A percentile compares a stretch with the other conserved stretches of the same genome.
Evolutionary conservation across 805 yeast genomes (phyloP).

Genomic region (Ogataea haglerorum): DNA sequence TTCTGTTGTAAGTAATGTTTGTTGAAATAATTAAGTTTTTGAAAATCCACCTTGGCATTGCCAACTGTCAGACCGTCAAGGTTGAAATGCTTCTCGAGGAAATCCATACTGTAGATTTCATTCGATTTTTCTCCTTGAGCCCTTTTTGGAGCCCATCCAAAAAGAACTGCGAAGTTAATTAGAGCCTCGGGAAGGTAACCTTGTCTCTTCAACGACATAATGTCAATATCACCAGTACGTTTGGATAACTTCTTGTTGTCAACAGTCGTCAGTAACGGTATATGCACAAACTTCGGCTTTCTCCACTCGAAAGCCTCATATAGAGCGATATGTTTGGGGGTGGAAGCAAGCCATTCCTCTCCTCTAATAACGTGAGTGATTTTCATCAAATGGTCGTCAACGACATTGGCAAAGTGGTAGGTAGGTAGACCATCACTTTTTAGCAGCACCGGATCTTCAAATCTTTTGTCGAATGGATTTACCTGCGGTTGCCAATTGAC

Average conservation of each 20-base stretch:
- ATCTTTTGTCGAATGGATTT: conserved; percentile 66
- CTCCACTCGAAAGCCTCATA: conserved; percentile 85
- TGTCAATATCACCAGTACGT: conserved; percentile 77
- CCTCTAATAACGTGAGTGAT: conserved; percentile 95
- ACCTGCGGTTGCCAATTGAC: conserved; percentile 77
- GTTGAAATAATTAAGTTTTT: conserved; percentile 74
- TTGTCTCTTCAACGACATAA: conserved; percentile 49
- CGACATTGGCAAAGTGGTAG: conserved; percentile 92
- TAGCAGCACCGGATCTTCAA: conserved; percentile 83
- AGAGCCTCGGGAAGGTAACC: conserved; percentile 87
- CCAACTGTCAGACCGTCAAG: conserved; percentile 82
- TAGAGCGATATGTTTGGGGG: conserved; percentile 89
- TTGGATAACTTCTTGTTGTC: conserved; percentile 79
- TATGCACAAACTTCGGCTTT: conserved; percentile 80
- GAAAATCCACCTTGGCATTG: conserved; percentile 84
- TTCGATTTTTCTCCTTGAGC: conserved; percentile 42
- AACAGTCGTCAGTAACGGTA: conserved; percentile 77
- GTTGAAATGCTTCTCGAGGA: conserved; percentile 55
- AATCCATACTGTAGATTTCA: conserved; percentile 50
- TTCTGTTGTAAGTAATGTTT: conserved; percentile 56
- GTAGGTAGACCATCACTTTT: conserved; percentile 97
- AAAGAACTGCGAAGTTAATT: conserved; percentile 79
- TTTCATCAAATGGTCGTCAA: conserved; percentile 91
- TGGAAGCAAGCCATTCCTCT: conserved; percentile 96
- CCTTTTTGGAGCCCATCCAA: conserved; percentile 92